Percentiles rank a stretch among this genome's conserved stretches.
Evolutionary conservation across 768 basidiomycete species (phyloP).

Genomic region (Suillus subaureus): DNA sequence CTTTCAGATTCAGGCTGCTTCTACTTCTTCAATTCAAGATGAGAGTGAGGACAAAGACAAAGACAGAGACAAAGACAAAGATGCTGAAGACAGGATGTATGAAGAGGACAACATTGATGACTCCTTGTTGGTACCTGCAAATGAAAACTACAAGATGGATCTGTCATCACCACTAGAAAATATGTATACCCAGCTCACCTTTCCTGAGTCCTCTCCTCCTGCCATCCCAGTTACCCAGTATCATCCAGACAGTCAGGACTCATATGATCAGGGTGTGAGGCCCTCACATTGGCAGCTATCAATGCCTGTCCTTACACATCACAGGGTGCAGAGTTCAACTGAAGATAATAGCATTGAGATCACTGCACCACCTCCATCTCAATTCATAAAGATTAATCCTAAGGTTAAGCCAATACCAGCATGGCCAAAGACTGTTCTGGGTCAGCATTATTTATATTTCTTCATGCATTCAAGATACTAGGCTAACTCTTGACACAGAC

Average conservation of each 20-base stretch:
- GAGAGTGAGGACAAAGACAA: not conserved
- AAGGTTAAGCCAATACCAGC: not conserved
- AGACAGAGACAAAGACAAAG: not conserved
- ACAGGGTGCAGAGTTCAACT: not conserved
- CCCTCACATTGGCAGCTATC: not conserved
- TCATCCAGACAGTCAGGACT: not conserved
- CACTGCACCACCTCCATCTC: not conserved
- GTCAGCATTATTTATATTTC: not conserved
- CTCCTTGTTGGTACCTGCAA: not conserved
- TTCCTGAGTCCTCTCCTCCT: not conserved
- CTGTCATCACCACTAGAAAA: not conserved
- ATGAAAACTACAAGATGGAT: not conserved
- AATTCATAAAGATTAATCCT: not conserved
- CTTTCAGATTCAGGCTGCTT: not conserved
- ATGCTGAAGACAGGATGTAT: not conserved
- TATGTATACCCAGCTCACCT: not conserved
- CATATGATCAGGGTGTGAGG: not conserved
- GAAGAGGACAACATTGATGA: not conserved
- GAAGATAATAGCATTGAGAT: not conserved
- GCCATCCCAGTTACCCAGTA: not conserved
- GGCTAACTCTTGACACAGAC: not conserved
- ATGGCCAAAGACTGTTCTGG: not conserved
- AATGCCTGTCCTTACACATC: not conserved
- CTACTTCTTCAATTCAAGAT: not conserved
- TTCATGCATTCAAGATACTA: not conserved